Conservation (phyloP, 495 filamentous ascomycete species). For the Xylaria intraflava region DNA sequence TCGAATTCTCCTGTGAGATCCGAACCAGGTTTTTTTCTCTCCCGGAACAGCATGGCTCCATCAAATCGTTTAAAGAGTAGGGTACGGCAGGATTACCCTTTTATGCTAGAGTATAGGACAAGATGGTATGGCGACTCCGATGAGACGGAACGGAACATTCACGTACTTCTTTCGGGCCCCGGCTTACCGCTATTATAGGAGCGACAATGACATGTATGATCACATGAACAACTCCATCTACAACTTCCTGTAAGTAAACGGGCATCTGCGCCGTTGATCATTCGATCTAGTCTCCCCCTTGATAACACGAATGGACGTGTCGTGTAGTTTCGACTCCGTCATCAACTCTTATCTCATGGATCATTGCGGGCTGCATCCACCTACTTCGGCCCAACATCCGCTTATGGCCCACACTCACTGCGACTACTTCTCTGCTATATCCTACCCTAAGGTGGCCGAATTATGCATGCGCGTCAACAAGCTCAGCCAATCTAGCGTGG, state of each 20-base stretch:
- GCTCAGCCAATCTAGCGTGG: slow-evolving; percentile 81
- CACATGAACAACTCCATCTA: slow-evolving; percentile 84
- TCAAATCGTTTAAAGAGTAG: slow-evolving; percentile 52
- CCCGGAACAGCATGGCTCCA: slow-evolving; percentile 23
- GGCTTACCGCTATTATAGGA: slow-evolving; percentile 44
- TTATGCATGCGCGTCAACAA: slow-evolving; percentile 76
- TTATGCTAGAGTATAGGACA: slow-evolving; percentile 75
- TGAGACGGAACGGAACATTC: background rate
- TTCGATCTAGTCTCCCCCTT: background rate
- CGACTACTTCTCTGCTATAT: slow-evolving; percentile 78
- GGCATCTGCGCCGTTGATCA: background rate
- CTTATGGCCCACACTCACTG: slow-evolving; percentile 79
- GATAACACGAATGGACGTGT: background rate
- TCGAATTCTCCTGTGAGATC: background rate
- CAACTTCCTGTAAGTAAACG: slow-evolving; percentile 53
- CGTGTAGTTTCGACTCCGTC: slow-evolving; percentile 64
- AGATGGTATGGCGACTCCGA: slow-evolving; percentile 58
- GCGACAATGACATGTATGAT: slow-evolving; percentile 94
- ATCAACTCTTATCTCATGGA: slow-evolving; percentile 85
- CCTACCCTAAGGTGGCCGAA: slow-evolving; percentile 76
- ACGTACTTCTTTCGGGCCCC: background rate
- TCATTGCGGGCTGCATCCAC: slow-evolving; percentile 68
- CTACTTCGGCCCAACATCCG: slow-evolving; percentile 60
- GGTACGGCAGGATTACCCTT: slow-evolving; percentile 66
- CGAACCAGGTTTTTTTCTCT: background rate